These are phyloP conservation scores for Boletus barrowsii DNA, from an alignment of 768 basidiomycete species.

Conservation along the genomic window DNA sequence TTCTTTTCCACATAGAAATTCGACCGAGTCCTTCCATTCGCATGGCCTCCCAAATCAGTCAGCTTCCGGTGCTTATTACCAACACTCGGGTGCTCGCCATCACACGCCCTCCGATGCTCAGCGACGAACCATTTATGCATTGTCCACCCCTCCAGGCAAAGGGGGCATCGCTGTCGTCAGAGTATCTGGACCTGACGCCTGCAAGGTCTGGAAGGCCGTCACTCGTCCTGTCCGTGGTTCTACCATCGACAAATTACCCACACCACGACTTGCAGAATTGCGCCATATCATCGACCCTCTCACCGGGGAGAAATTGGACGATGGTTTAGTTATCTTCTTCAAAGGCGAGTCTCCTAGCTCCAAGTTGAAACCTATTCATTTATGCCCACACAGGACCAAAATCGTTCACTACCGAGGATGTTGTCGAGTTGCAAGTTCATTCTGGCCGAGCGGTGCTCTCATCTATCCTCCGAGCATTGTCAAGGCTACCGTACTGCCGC, in stretches of 20 bases:
- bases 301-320: constrained; percentile 63
- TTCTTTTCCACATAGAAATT: constrained; percentile 28
- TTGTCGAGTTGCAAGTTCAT: constrained; percentile 83
- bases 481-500: constrained; percentile 59
- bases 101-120: constrained; percentile 48
- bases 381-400: constrained; percentile 50
- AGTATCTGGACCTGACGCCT: constrained; percentile 74
- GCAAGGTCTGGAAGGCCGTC: constrained; percentile 58
- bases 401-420: constrained; percentile 82
- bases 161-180: constrained; percentile 82
- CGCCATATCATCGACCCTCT: constrained; percentile 66
- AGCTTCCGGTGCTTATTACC: background rate
- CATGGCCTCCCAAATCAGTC: constrained; percentile 23
- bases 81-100: background rate
- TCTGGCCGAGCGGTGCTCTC: constrained; percentile 80
- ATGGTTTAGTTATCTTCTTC: constrained; percentile 81
- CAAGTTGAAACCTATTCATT: background rate
- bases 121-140: constrained; percentile 77
- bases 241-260: constrained; percentile 32
- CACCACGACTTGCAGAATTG: constrained; percentile 67
- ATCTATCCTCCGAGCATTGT: constrained; percentile 63
- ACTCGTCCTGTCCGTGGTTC: constrained; percentile 37
- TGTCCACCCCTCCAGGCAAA: constrained; percentile 84
- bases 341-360: constrained; percentile 44
- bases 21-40: constrained; percentile 4